Conservation (phyloP, 352 stramenopile species). For the Aphanomyces invadans region DNA sequence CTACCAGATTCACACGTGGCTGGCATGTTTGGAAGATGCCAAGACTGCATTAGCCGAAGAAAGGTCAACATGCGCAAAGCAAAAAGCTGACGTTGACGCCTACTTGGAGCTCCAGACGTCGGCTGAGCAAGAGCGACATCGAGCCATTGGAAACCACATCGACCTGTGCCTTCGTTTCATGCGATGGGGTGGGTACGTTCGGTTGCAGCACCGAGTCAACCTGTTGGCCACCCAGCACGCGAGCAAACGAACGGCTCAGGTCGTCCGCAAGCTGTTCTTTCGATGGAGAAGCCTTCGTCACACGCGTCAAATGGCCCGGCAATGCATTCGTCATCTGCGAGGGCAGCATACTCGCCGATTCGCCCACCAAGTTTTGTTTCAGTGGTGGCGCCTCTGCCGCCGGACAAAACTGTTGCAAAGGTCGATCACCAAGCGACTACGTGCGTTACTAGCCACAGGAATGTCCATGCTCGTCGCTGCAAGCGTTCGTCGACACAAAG, state of each 20-base stretch:
- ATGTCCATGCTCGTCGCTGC: neutral
- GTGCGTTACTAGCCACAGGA: neutral
- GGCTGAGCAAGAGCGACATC: slow-evolving; percentile 11
- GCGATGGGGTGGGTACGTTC: slow-evolving; percentile 15
- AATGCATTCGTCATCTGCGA: neutral
- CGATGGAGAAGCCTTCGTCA: neutral
- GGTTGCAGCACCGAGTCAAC: neutral
- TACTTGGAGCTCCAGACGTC: neutral
- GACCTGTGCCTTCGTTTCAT: slow-evolving; percentile 20
- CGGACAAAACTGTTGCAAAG: neutral
- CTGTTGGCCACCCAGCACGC: neutral
- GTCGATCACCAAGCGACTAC: neutral
- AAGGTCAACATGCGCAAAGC: neutral
- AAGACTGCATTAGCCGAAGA: slow-evolving; percentile 16
- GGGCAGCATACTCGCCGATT: neutral
- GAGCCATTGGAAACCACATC: slow-evolving; percentile 9
- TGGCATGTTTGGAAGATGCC: slow-evolving; percentile 2
- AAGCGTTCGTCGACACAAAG: neutral
- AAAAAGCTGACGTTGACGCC: neutral
- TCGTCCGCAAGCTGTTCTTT: slow-evolving; percentile 7
- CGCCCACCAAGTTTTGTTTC: neutral
- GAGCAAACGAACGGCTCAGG: neutral
- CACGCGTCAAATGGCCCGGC: neutral
- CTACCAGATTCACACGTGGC: neutral
- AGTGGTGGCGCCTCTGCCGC: neutral